phyloP scores from a whole-genome alignment of 1,284 basidiomycete genomes.

The Bondarzewia mesenterica region DNA sequence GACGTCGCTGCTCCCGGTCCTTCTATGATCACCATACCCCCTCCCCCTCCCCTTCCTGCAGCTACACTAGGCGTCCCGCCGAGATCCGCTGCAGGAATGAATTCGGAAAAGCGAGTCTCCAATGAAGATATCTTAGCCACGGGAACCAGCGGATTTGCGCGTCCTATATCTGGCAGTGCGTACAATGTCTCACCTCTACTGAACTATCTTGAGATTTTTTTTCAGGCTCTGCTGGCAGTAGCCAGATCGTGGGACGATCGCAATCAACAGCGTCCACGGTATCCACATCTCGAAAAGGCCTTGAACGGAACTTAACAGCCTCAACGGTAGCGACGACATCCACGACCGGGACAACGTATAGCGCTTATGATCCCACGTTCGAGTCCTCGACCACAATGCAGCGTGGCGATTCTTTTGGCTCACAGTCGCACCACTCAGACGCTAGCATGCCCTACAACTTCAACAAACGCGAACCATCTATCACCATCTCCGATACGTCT shows the following conservation, averaged over 20 bases:
- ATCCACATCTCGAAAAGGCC: conserved; percentile 7
- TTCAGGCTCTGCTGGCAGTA: conserved; percentile 7
- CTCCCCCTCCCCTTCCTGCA: conserved; percentile 10
- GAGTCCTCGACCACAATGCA: neutral
- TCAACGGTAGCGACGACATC: conserved; percentile 10
- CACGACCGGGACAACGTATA: conserved; percentile 6
- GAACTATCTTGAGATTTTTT: neutral
- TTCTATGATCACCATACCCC: conserved; percentile 4
- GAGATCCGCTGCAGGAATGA: neutral
- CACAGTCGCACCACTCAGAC: conserved; percentile 3
- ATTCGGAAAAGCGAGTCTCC: conserved; percentile 1
- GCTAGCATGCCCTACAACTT: neutral
- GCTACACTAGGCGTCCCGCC: neutral
- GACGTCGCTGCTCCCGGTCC: neutral
- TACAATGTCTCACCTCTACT: neutral
- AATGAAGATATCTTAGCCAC: conserved; percentile 11
- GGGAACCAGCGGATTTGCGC: conserved; percentile 9
- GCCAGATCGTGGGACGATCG: conserved; percentile 6
- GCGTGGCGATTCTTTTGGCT: conserved; percentile 7
- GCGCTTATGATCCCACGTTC: conserved; percentile 2
- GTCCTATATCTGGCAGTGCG: conserved; percentile 11
- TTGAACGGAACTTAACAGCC: conserved; percentile 11
- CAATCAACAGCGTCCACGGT: conserved; percentile 10
- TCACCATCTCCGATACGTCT: conserved; percentile 5
- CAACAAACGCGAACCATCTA: conserved; percentile 8